phyloP scores from a whole-genome alignment of 768 basidiomycete species.

The Gymnopilus junonius region DNA sequence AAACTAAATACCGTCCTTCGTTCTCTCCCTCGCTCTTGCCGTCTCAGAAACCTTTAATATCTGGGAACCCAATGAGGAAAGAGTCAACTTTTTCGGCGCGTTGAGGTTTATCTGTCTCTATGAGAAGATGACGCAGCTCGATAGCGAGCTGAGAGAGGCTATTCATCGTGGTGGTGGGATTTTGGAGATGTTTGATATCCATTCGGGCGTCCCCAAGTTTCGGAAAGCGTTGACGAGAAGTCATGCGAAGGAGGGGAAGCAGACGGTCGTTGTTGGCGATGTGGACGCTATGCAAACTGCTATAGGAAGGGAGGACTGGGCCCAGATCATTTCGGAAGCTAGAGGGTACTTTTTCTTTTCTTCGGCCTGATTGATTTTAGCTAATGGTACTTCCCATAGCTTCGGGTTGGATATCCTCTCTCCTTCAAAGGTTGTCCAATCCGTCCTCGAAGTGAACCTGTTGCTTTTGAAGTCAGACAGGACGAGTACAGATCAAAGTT shows the following conservation, averaged over 20 bases:
- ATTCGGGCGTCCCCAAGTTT: conserved; percentile 51
- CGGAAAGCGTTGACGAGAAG: conserved; percentile 56
- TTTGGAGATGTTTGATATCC: conserved; percentile 65
- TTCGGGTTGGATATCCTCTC: conserved; percentile 47
- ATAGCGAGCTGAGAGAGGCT: conserved; percentile 54
- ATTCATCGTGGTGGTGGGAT: conserved; percentile 60
- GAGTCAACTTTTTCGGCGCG: conserved; percentile 54
- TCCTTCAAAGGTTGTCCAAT: conserved; percentile 54
- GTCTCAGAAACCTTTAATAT: conserved; percentile 53
- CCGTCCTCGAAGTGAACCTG: conserved; percentile 44
- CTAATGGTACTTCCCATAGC: conserved; percentile 31
- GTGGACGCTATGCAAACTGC: conserved; percentile 48
- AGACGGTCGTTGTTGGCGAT: conserved; percentile 58
- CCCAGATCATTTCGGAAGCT: conserved; percentile 53
- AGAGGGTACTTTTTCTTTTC: conserved; percentile 53
- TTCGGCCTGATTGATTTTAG: not conserved
- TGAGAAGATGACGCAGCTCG: conserved; percentile 55
- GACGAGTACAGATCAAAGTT: conserved; percentile 18
- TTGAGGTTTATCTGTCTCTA: conserved; percentile 65
- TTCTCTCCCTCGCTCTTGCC: conserved; percentile 56
- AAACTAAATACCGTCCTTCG: conserved; percentile 60
- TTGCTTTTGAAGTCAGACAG: conserved; percentile 28
- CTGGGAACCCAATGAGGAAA: conserved; percentile 73
- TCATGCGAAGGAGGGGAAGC: conserved; percentile 52
- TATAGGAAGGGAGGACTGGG: conserved; percentile 60